Conservation (phyloP, 208 protist species). For the Crithidia acanthocephali region DNA sequence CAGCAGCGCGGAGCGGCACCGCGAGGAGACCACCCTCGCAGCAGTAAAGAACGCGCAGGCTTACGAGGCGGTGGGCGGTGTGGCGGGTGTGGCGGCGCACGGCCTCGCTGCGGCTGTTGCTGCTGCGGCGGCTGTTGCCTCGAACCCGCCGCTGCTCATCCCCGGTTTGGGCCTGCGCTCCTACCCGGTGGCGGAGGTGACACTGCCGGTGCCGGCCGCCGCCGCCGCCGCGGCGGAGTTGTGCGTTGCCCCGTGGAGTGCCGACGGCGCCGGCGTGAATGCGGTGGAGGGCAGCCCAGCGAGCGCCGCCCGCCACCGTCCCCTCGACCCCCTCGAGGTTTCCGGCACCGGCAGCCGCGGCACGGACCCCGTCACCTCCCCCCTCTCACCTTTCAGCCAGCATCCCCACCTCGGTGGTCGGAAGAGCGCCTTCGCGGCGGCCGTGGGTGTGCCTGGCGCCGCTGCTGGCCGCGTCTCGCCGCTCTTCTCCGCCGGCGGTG, state of each 20-base stretch:
- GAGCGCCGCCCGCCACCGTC: neutral
- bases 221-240: neutral
- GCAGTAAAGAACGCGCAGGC: neutral
- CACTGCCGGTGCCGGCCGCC: conserved; percentile 31
- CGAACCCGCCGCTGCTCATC: conserved; percentile 31
- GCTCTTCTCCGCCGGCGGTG: neutral
- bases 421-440: neutral
- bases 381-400: conserved; percentile 2
- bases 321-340: conserved; percentile 1
- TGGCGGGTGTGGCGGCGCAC: neutral
- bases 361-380: conserved; percentile 15
- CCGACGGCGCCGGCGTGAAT: neutral
- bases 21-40: neutral
- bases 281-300: neutral
- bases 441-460: neutral
- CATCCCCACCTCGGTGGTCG: neutral
- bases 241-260: neutral
- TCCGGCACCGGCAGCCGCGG: conserved; percentile 15
- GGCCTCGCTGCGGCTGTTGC: neutral
- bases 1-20: neutral
- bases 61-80: neutral
- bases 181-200: conserved; percentile 36
- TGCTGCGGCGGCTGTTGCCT: neutral
- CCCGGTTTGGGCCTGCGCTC: conserved; percentile 51
- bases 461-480: neutral